A percentile compares a stretch with the other conserved stretches of the same genome.
Evolutionary conservation across 2,329 filamentous ascomycete species (phyloP).

Genomic region (Talaromyces sp.): DNA sequence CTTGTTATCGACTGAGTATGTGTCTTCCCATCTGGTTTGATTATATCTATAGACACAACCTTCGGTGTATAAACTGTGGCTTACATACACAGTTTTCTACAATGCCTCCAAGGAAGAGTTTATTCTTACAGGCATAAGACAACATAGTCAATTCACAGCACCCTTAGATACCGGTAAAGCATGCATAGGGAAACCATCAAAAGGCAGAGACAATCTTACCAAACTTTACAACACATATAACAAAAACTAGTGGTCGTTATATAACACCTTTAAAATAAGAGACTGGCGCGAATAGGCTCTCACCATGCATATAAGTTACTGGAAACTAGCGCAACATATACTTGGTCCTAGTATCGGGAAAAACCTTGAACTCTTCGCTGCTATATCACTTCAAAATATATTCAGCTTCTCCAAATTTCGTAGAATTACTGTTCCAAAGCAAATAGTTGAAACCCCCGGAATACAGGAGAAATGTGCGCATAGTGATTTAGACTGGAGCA

Average conservation of each 20-base stretch:
- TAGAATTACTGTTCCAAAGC: too few relatives aligned
- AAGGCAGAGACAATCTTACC: neutral
- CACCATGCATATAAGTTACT: conserved; percentile 6
- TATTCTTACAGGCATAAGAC: conserved; percentile 4
- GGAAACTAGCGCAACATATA: neutral
- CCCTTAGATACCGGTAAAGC: conserved; percentile 2
- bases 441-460: too few relatives aligned
- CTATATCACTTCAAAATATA: neutral
- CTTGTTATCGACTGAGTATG: too few relatives aligned
- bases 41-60: too few relatives aligned
- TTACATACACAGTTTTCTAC: conserved; percentile 1
- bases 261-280: neutral
- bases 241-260: neutral
- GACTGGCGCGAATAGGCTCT: neutral
- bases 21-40: too few relatives aligned
- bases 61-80: neutral
- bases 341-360: conserved; percentile 1
- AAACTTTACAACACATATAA: neutral
- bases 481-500: too few relatives aligned
- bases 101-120: neutral
- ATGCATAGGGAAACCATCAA: neutral
- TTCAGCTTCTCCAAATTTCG: too few relatives aligned
- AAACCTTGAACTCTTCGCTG: conserved; percentile 2
- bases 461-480: too few relatives aligned
- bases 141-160: neutral